phyloP scores from a whole-genome alignment of 1,284 basidiomycete species.

The Cystobasidium pallidum region DNA sequence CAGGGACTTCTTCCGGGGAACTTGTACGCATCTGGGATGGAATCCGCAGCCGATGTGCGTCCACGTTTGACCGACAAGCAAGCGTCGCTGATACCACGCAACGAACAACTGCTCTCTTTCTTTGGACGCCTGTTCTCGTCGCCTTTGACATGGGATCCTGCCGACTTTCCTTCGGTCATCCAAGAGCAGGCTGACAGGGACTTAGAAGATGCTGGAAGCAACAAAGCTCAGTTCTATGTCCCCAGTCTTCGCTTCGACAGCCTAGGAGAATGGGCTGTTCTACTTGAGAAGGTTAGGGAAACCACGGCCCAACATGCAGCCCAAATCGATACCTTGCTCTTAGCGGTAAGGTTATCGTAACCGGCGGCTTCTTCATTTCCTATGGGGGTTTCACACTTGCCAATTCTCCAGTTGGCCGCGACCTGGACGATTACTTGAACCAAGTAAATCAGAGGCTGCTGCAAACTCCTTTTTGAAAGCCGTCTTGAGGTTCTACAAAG shows the following conservation, averaged over 20 bases:
- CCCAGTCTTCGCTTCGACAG: background rate
- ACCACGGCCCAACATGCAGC: background rate
- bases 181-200: background rate
- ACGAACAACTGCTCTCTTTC: background rate
- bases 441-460: background rate
- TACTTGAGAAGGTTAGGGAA: background rate
- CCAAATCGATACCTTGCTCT: background rate
- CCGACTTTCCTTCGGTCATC: background rate
- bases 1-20: too few species aligned
- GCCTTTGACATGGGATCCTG: constrained; percentile 21
- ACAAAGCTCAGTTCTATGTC: constrained; percentile 3
- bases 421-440: background rate
- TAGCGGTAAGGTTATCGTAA: background rate
- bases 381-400: constrained; percentile 12
- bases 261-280: background rate
- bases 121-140: background rate
- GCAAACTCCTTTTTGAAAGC: constrained; percentile 11
- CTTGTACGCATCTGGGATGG: background rate
- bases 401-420: background rate
- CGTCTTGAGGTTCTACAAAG: background rate
- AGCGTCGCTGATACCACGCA: background rate
- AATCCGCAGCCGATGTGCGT: background rate
- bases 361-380: background rate
- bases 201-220: background rate
- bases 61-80: background rate